A percentile compares a stretch with the other conserved stretches of the same genome.
Conservation (phyloP, 192 early-diverging fungal species). For the Cladochytrium replicatum region DNA sequence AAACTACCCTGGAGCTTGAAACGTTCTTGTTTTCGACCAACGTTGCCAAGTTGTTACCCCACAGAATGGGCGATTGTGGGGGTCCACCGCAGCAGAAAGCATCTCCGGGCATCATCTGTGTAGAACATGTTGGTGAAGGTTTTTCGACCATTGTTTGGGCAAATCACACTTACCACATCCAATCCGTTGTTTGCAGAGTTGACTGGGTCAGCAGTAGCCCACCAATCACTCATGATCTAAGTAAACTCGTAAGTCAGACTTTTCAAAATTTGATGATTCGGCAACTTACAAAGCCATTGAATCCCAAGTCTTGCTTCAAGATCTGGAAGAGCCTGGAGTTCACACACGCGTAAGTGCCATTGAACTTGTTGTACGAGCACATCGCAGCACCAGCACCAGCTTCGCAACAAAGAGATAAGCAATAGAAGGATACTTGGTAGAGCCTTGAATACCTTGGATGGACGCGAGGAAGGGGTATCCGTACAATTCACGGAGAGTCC, state of each 20-base stretch:
- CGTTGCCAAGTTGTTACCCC: not conserved
- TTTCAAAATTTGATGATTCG: too few species aligned
- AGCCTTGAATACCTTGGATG: not conserved
- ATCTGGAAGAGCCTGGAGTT: not conserved
- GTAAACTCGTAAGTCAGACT: too few species aligned
- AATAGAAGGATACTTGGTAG: not conserved
- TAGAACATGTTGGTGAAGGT: not conserved
- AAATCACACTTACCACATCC: not conserved
- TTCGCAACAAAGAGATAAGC: not conserved
- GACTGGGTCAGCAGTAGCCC: not conserved
- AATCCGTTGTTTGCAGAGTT: not conserved
- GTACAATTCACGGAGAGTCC: not conserved
- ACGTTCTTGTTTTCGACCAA: not conserved
- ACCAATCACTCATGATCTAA: not conserved
- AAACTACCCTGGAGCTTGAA: too few species aligned
- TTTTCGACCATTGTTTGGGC: not conserved
- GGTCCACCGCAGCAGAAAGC: not conserved
- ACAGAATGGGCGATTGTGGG: not conserved
- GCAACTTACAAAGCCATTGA: too few species aligned
- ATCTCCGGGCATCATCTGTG: conserved; percentile 1
- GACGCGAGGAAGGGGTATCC: not conserved
- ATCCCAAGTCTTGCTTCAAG: not conserved
- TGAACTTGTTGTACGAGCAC: not conserved
- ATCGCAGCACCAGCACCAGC: not conserved
- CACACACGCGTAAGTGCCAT: not conserved